These are phyloP conservation scores for Alternaria sp. DNA, from an alignment of 2,329 filamentous ascomycete species.

Conservation along the genomic window DNA sequence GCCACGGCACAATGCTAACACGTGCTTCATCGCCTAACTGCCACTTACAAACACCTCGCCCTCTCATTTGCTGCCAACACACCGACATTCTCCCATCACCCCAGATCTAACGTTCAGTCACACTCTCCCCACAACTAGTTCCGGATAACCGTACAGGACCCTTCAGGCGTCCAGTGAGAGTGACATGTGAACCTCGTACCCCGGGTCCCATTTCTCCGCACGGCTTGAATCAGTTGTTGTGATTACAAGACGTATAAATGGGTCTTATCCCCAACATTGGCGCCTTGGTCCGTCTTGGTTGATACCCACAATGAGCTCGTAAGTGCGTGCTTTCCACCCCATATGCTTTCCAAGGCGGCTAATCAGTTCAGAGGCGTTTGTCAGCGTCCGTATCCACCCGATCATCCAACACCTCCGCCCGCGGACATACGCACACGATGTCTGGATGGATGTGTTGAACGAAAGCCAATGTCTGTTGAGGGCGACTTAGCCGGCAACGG, in stretches of 20 bases:
- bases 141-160: not conserved
- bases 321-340: not conserved
- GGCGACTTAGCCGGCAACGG: slow-evolving; percentile 66
- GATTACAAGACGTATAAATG: slow-evolving; percentile 10
- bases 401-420: not conserved
- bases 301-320: not conserved
- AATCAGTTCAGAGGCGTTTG: not conserved
- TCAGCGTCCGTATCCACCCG: not conserved
- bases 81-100: not conserved
- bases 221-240: not conserved
- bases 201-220: not conserved
- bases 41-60: not conserved
- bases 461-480: slow-evolving; percentile 53
- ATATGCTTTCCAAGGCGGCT: not conserved
- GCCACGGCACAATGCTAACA: not conserved
- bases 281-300: slow-evolving; percentile 8
- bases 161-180: not conserved
- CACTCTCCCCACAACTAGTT: not conserved
- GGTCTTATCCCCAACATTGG: slow-evolving; percentile 10
- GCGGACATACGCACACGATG: not conserved
- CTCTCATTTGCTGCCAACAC: not conserved
- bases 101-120: not conserved
- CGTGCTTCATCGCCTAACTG: not conserved
- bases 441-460: not conserved
- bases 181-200: not conserved